Percentiles rank a stretch among this genome's conserved stretches.
These are phyloP conservation scores for Saccharomycodes ludwigii DNA, from an alignment of 805 yeast species.

Conservation along the genomic window DNA sequence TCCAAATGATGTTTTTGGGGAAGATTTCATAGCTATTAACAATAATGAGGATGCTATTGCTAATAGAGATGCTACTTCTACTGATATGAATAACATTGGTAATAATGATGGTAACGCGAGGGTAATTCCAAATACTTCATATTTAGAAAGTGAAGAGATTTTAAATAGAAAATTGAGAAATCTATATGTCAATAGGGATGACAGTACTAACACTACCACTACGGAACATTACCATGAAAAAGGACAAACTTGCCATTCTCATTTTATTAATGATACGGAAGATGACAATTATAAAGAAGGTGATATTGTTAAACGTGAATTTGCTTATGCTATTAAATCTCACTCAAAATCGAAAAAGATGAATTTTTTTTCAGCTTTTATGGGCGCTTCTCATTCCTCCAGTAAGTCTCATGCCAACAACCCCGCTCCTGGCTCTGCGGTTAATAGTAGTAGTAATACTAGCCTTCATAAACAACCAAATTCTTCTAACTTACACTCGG, in stretches of 20 bases:
- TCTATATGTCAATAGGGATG: slow-evolving; percentile 13
- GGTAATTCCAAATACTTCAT: no score
- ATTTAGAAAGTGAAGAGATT: slow-evolving; percentile 15
- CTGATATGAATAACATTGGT: slow-evolving; percentile 18
- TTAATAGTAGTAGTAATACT: neutral
- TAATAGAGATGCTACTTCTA: slow-evolving; percentile 15
- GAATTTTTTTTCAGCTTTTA: slow-evolving; percentile 18
- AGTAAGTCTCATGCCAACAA: slow-evolving; percentile 1
- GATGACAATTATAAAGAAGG: slow-evolving; percentile 5
- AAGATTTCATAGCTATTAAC: neutral
- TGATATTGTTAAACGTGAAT: slow-evolving; percentile 16
- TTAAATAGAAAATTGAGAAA: slow-evolving; percentile 19
- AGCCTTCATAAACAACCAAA: slow-evolving; percentile 11
- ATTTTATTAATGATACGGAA: slow-evolving; percentile 8
- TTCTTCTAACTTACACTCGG: no score
- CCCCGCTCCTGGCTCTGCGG: neutral
- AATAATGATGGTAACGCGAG: no score
- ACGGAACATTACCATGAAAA: slow-evolving; percentile 4
- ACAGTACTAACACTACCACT: slow-evolving; percentile 1
- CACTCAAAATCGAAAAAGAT: slow-evolving; percentile 12
- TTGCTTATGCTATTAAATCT: slow-evolving; percentile 16
- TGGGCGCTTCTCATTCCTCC: slow-evolving; percentile 6
- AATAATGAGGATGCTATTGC: slow-evolving; percentile 12
- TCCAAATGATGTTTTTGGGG: slow-evolving; percentile 6
- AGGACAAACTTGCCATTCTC: slow-evolving; percentile 6